Evolutionary conservation across 305 asterid species (phyloP).

Genomic region (Fraxinus sp.): DNA sequence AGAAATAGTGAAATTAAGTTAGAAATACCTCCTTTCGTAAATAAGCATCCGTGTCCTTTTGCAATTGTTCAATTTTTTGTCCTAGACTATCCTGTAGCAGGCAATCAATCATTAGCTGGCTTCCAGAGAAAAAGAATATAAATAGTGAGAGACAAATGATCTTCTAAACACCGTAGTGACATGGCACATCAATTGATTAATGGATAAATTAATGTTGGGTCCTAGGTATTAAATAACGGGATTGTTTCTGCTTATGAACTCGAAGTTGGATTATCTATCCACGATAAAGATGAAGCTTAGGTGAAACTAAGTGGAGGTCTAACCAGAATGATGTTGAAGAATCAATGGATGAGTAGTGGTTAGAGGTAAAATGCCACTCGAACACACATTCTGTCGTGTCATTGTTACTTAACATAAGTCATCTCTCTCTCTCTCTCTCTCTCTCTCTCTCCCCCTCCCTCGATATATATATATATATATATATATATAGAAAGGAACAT

Average conservation of each 20-base stretch:
- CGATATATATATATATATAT: background rate
- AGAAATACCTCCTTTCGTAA: slow-evolving; percentile 43
- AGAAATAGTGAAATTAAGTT: slow-evolving; percentile 10
- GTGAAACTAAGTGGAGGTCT: background rate
- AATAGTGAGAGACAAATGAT: background rate
- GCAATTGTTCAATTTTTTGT: slow-evolving; percentile 35
- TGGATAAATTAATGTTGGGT: background rate
- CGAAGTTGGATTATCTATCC: background rate
- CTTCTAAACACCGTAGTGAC: background rate
- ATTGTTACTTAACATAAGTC: background rate
- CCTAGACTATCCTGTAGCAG: slow-evolving; percentile 39
- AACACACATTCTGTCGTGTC: background rate
- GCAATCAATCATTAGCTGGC: slow-evolving; percentile 24
- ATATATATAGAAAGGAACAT: background rate
- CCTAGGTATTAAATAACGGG: background rate
- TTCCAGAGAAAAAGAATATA: slow-evolving; percentile 14
- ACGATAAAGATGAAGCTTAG: background rate
- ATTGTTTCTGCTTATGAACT: background rate
- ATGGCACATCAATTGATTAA: background rate
- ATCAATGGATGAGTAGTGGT: background rate
- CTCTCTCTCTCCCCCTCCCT: too few relatives aligned
- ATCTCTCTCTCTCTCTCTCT: too few relatives aligned
- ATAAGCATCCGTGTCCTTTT: slow-evolving; percentile 34
- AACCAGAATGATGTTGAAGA: background rate
- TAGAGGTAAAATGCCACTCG: background rate